Evolutionary conservation across 768 basidiomycete genomes (phyloP), one percentile per base, ranked within the genome.

Genomic region (Fomitopsis serialis): DNA sequence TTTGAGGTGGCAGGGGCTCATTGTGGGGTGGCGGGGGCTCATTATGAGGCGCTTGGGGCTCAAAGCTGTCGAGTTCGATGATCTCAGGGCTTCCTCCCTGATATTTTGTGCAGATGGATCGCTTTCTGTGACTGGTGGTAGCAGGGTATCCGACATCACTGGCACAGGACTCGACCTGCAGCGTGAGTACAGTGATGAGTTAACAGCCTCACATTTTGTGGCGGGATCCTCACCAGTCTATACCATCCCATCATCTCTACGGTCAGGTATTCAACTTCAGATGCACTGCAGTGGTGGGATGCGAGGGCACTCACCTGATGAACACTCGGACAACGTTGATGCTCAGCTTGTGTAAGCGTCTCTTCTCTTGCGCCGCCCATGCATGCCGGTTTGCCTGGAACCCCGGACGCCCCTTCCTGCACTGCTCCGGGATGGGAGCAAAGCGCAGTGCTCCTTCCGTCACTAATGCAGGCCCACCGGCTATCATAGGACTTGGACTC

Each of bases 211-310:
- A 15, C 19, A 32, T 40, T 19, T 4, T 7, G 37, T 6, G 15
- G 7, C 15, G 36, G 17, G 2, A 58, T 11, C 29, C 55, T 23
- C 51, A 61, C 62, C 62, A 63, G 42, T 63, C 62, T 10, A 63
- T 55, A 56, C 59, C 55, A 63, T 54, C 3, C 62, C 62, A 32
- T 63, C 62, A 2, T 63, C 62, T 11, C 62, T 61, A 19, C 29
- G 29, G 29, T 6, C 5, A 11, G 6, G 11, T 11, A 25, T 43
- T 19, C 12, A 44, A 24, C 3, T 17, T 25, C 23, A 21, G 12
- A 32, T 1, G 12, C n/a, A 22, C 21, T 40, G 37, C 21, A 40
- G 15, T 9, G 10, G 45, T 12, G 3, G 10, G 40, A 3, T 27
- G 34, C 13, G 22, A 22, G 35, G 5, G 34, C 2, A 54, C 53